A percentile compares a stretch with the other conserved stretches of the same genome.
Conservation (phyloP, 352 stramenopile genomes). For the Pythium brassicae region DNA sequence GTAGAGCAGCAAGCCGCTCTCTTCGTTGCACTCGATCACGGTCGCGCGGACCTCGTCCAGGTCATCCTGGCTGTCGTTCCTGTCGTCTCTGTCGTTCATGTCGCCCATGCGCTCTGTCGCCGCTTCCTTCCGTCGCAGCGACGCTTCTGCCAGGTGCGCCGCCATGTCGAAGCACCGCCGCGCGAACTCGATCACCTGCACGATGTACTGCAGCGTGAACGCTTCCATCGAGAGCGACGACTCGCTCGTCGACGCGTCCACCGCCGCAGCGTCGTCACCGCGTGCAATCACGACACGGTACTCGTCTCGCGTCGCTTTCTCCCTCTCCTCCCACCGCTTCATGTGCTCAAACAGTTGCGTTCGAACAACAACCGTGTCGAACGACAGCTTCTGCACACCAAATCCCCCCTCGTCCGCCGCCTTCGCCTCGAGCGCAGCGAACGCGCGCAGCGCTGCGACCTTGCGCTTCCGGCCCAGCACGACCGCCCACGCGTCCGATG, state of each 20-base stretch:
- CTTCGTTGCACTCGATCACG: conserved; percentile 63
- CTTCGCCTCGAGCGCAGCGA: conserved; percentile 9
- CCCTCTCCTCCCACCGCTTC: conserved; percentile 41
- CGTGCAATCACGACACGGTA: conserved; percentile 11
- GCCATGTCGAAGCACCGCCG: conserved; percentile 66
- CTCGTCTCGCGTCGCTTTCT: conserved; percentile 10
- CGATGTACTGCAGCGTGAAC: conserved; percentile 38
- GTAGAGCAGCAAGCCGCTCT: conserved; percentile 70
- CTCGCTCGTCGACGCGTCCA: too few relatives aligned
- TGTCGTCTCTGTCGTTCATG: conserved; percentile 9
- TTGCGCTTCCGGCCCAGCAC: conserved; percentile 41
- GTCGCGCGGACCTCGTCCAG: conserved; percentile 27
- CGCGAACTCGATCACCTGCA: conserved; percentile 58
- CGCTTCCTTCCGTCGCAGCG: conserved; percentile 6
- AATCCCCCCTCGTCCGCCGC: neutral
- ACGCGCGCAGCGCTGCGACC: conserved; percentile 31
- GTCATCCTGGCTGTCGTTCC: conserved; percentile 18
- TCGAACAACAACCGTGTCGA: conserved; percentile 33
- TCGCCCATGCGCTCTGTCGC: neutral
- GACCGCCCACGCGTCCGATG: conserved; percentile 54
- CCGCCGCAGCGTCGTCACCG: neutral
- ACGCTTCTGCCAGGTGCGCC: conserved; percentile 25
- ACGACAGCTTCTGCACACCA: conserved; percentile 14
- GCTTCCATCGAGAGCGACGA: conserved; percentile 34
- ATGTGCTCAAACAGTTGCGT: conserved; percentile 53